Percentiles rank a stretch among this genome's conserved stretches.
Conservation (phyloP, 768 basidiomycete genomes). For the Krasilnikovozyma curviuscula region DNA sequence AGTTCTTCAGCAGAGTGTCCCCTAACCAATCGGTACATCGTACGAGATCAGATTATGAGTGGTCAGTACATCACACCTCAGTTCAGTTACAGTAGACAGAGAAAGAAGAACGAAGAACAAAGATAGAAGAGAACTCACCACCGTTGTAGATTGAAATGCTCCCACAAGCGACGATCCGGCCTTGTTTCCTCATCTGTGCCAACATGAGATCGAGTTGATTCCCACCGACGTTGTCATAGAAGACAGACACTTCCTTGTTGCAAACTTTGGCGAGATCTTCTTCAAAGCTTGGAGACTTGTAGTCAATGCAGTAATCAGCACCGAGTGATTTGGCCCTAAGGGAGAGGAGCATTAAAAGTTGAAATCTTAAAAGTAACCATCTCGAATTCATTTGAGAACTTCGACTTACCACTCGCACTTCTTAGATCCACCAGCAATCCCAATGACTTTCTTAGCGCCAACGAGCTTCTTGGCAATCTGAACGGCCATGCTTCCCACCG, state of each 20-base stretch:
- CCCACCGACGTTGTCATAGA: slow-evolving; percentile 20
- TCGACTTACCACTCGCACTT: no score
- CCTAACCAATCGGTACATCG: background rate
- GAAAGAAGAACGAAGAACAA: background rate
- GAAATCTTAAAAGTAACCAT: no score
- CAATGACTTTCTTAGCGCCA: slow-evolving; percentile 20
- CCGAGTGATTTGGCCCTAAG: slow-evolving; percentile 24
- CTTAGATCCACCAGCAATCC: no score
- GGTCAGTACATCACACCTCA: no score
- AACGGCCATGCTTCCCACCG: background rate
- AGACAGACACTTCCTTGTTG: no score
- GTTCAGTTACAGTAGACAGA: no score
- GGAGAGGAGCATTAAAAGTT: no score
- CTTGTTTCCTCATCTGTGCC: slow-evolving; percentile 12
- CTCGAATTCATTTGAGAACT: no score
- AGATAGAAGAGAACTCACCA: background rate
- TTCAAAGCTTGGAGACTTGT: slow-evolving; percentile 16
- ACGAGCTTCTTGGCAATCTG: slow-evolving; percentile 23
- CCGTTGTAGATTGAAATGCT: no score
- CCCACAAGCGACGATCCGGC: slow-evolving; percentile 14
- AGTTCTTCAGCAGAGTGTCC: slow-evolving; percentile 7
- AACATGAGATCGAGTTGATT: slow-evolving; percentile 14
- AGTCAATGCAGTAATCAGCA: slow-evolving; percentile 25
- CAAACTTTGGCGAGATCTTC: slow-evolving; percentile 14
- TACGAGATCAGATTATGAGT: background rate